phyloP scores from a whole-genome alignment of 352 stramenopile genomes.

The Pythium vanterpoolii region DNA sequence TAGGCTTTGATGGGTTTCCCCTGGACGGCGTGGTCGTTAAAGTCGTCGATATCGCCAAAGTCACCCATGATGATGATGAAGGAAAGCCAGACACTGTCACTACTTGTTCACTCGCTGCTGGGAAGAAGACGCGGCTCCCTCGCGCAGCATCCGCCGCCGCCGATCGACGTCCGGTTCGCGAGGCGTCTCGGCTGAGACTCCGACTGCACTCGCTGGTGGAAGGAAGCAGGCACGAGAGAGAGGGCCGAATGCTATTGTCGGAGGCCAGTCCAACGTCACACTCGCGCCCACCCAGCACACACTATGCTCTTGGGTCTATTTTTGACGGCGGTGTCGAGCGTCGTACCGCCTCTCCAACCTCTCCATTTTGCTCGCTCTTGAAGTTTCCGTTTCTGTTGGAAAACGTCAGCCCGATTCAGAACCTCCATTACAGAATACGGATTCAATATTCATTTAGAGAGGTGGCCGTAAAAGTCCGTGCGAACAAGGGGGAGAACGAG shows the following conservation, averaged over 20 bases:
- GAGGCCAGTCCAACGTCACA: no score
- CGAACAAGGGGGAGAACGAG: background rate
- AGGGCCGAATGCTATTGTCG: background rate
- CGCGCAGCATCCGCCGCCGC: background rate
- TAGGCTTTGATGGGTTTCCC: conserved; percentile 78
- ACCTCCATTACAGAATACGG: background rate
- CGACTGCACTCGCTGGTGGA: background rate
- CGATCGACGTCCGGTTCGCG: background rate
- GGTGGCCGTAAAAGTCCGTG: background rate
- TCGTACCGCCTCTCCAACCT: background rate
- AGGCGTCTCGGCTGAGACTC: background rate
- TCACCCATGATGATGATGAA: conserved; percentile 56
- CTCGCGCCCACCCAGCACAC: background rate
- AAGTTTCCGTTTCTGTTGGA: background rate
- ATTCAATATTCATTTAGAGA: background rate
- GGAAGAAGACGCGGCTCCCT: background rate
- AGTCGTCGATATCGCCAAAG: conserved; percentile 79
- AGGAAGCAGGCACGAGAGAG: background rate
- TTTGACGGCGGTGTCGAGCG: background rate
- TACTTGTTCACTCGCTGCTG: background rate
- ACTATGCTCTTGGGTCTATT: background rate
- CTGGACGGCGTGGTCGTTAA: conserved; percentile 75
- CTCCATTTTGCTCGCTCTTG: background rate
- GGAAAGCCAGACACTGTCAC: no score
- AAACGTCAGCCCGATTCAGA: background rate